Percentiles rank a stretch among this genome's conserved stretches.
Evolutionary conservation across 257 asterid species (phyloP).

Genomic region (Fraxinus americana): DNA sequence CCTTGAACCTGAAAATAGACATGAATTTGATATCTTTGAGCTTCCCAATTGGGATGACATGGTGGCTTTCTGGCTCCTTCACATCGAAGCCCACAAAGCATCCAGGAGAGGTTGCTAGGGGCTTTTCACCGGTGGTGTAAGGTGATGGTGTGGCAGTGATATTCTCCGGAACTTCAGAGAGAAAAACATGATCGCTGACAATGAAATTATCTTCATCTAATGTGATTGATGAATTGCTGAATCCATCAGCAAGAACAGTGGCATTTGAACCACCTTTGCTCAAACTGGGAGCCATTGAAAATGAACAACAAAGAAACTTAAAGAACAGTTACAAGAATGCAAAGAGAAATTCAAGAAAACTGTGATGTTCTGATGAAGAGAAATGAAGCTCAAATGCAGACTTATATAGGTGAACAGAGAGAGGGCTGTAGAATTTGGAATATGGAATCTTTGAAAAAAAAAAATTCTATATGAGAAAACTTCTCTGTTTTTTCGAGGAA

Average conservation of each 20-base stretch:
- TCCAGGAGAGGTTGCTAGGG: constrained; percentile 46
- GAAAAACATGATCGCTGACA: constrained; percentile 56
- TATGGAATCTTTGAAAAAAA: constrained; percentile 21
- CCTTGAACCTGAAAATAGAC: constrained; percentile 94
- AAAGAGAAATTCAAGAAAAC: neutral
- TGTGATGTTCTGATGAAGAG: constrained; percentile 24
- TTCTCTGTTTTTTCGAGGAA: neutral
- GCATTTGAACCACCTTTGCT: constrained; percentile 48
- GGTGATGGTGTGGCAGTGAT: constrained; percentile 60
- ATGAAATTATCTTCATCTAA: constrained; percentile 60
- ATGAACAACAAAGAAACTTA: neutral
- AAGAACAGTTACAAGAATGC: neutral
- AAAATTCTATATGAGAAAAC: neutral
- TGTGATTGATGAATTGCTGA: constrained; percentile 42
- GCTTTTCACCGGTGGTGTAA: constrained; percentile 33
- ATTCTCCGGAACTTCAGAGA: constrained; percentile 71
- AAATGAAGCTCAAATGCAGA: constrained; percentile 11
- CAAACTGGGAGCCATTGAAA: constrained; percentile 67
- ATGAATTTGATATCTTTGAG: constrained; percentile 67
- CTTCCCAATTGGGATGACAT: constrained; percentile 73
- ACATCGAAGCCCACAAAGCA: constrained; percentile 85
- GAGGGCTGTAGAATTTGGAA: constrained; percentile 25
- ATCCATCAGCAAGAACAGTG: constrained; percentile 39
- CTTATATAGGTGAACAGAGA: constrained; percentile 33
- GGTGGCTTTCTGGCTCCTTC: constrained; percentile 51